Evolutionary conservation across 345 rosid genomes (phyloP), one percentile per base, ranked within the genome.

Genomic region (Melaleuca quinquenervia): DNA sequence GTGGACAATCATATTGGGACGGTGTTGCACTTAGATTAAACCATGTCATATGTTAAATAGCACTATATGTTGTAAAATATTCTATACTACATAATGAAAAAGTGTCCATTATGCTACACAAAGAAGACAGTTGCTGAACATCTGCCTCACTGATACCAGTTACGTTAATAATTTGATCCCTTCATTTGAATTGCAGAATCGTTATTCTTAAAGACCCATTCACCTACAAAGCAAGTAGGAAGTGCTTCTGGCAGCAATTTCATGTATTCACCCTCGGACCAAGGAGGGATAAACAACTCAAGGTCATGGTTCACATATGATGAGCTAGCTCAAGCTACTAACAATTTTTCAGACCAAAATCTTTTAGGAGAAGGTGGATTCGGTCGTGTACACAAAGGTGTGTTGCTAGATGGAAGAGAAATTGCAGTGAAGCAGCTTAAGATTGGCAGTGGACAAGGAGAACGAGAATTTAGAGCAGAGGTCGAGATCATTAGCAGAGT

Each of bases 291-390:
- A 54, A 93, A 89, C 90, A 94, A 93, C 87, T 95, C 98, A 84
- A 94, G 88, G 91, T 90, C 98, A 50, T 94, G 98, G 96, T 96
- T 97, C 92, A 93, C 99, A 2, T 97, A 94, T 84, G 94, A 94
- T 7, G 99, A 97, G 84, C 92, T 97, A 84, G 84, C 88, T 84
- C 94, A 90, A 84, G 99, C 96, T 44, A 96, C 99, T 15, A 87
- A 91, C 88, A 93, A 94, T 50, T 97, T 96, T 91, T 94, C 98
- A 0, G 87, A 86, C 16, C 89, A 90, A 83, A 96, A 97, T 91
- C 96, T 94, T 88, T 89, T 97, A 82, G 99, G 99, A 80, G 98
- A 97, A 94, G 99, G 99, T 88, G 99, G 99, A 48, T 97, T 97
- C 90, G 99, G 99, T 50, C 93, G 98, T 90, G 99, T 97, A 41